Base-by-base conservation (phyloP, 768 basidiomycete genomes). In the Mycena metata region DNA sequence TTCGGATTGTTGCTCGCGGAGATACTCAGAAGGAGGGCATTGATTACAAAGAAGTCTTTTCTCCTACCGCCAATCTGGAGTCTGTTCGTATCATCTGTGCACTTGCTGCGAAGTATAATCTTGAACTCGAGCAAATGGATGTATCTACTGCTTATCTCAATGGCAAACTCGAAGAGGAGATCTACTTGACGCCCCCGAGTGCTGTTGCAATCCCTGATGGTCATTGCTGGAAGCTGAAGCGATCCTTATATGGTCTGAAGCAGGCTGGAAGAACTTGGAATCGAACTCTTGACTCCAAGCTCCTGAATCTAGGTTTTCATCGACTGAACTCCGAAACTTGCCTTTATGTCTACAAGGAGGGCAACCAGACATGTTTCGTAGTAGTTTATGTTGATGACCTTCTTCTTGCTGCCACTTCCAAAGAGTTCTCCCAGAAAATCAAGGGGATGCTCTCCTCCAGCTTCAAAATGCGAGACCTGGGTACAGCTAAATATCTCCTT, bases 231-330 rank as follows among this genome's bases (percentile, higher is more conserved):
- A 35, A 47, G 24, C 33, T 60, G 6, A 24, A 24, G 11, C 33
- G 45, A 2, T 60, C 59, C 0, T 36, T 60, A 12, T 50, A 60
- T 21, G 59, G 59, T 5, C 23, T 60, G 1, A 60, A 60, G 17
- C 59, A 60, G 21, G 59, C 59, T 9, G 59, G 59, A 13, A 10
- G 59, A 5, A 60, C 59, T 16, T 60, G 59, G 59, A 60, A 60
- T n/a, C 46, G 0, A 8, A 60, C 46, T 6, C 36, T 30, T 30
- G 30, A 30, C 30, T 30, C 30, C 30, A 30, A 30, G 30, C 30
- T 30, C 6, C 30, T 30, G 3, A 30, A 30, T 3, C 30, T 30
- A 30, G 30, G 30, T 30, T 30, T 30, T 6, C 30, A 30, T 30
- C 30, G 6, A 30, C 30, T 30, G 6, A 30, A 30, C 30, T 30